Evolutionary conservation across 495 filamentous ascomycete genomes (phyloP), one percentile per base, ranked within the genome.

Genomic region (Pyrenopolyporus hunteri): DNA sequence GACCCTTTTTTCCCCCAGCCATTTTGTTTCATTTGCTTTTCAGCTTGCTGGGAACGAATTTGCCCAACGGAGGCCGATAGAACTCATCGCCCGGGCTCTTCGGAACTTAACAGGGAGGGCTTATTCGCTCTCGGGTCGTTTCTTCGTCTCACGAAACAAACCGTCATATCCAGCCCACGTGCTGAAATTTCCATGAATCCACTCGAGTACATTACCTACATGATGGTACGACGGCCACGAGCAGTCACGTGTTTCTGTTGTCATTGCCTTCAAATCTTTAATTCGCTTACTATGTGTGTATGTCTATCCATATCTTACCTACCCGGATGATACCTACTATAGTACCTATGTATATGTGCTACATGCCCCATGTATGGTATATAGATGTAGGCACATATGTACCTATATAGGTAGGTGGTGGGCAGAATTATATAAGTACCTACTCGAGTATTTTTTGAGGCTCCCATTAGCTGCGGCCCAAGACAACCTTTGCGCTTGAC

Each of bases 111-210:
- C 43, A 29, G 48, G 22, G 35, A 31, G 47, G 37, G 37, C 37
- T 23, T 40, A 29, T 53, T 46, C 32, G n/a, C 14, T 23, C n/a
- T n/a, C n/a, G n/a, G n/a, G n/a, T 52, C 37, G 40, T 53, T 57
- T 40, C 50, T n/a, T 57, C 52, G 54, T 55, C 33, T 59, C 49
- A 47, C 48, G 57, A 66, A 61, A 60, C 56, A 53, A n/a, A 31
- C 36, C 11, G 53, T 50, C 43, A 52, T 52, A 46, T 35, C 20
- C 13, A 33, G 39, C 39, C 56, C 62, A 65, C 56, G 61, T 64
- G 61, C 47, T 44, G 40, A 32, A 49, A 23, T 44, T 46, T 43
- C 37, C 53, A 59, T 45, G 32, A 59, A 45, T 19, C 48, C 43
- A 59, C 43, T 42, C 7, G 39, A 28, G 33, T 17, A 44, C 54